Conservation (phyloP, 495 filamentous ascomycete species). For the Lichenothelia convexa region DNA sequence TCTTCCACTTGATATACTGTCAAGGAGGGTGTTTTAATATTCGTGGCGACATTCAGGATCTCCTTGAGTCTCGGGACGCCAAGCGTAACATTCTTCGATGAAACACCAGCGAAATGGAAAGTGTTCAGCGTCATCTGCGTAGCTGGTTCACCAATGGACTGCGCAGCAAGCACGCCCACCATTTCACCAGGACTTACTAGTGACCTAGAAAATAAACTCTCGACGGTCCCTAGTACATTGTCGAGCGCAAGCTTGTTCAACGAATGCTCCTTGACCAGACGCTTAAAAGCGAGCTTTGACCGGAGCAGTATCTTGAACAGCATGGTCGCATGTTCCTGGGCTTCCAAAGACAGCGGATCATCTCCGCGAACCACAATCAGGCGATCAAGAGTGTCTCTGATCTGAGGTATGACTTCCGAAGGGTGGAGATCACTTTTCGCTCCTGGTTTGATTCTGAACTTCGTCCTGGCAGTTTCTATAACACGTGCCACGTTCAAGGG, state of each 20-base stretch:
- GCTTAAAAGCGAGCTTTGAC: slow-evolving; percentile 79
- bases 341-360: slow-evolving; percentile 66
- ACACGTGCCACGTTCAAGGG: slow-evolving; percentile 83
- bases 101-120: slow-evolving; percentile 99
- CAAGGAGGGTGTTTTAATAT: slow-evolving; percentile 98
- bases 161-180: slow-evolving; percentile 93
- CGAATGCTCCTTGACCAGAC: slow-evolving; percentile 63
- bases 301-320: slow-evolving; percentile 84
- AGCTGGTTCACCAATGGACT: slow-evolving; percentile 96
- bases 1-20: slow-evolving; percentile 60
- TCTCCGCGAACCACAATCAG: slow-evolving; percentile 71
- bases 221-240: slow-evolving; percentile 79
- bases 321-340: slow-evolving; percentile 68
- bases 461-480: slow-evolving; percentile 70
- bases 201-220: slow-evolving; percentile 65
- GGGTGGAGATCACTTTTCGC: slow-evolving; percentile 79
- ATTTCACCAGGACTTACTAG: slow-evolving; percentile 85
- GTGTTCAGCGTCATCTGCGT: slow-evolving; percentile 99
- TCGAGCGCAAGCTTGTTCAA: slow-evolving; percentile 86
- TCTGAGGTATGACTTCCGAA: slow-evolving; percentile 68
- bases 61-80: slow-evolving; percentile 98
- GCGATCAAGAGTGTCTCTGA: slow-evolving; percentile 53
- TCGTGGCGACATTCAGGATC: slow-evolving; percentile 90
- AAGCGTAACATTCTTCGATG: slow-evolving; percentile 97
- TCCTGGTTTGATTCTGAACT: slow-evolving; percentile 75